These are phyloP conservation scores for Pseudevernia furfuracea DNA, from an alignment of 495 filamentous ascomycete genomes.

Conservation along the genomic window DNA sequence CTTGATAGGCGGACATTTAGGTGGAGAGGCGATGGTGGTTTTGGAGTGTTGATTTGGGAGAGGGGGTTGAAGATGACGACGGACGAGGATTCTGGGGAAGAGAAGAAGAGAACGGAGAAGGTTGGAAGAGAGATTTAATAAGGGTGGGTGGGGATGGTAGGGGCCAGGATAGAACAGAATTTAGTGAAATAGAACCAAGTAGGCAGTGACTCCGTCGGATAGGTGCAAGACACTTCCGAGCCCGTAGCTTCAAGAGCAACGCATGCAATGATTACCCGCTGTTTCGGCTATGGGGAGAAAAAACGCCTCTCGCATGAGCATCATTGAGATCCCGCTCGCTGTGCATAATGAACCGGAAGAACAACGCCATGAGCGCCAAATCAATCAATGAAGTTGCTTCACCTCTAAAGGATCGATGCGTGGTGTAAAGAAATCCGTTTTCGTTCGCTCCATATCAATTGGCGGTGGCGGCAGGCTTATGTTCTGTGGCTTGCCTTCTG, in stretches of 20 bases:
- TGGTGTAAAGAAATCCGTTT: slow-evolving; percentile 23
- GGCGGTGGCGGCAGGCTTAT: slow-evolving; percentile 17
- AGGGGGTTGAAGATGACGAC: too few species aligned
- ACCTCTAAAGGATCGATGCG: slow-evolving; percentile 19
- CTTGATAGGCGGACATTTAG: too few species aligned
- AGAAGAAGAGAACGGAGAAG: too few species aligned
- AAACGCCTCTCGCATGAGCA: neutral
- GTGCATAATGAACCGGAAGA: neutral
- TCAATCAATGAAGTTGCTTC: slow-evolving; percentile 13
- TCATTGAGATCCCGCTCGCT: neutral
- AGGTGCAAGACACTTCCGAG: too few species aligned
- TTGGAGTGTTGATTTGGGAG: too few species aligned
- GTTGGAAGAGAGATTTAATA: too few species aligned
- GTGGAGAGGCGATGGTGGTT: too few species aligned
- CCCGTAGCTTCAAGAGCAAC: neutral
- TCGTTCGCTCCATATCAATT: slow-evolving; percentile 9
- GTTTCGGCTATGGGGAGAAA: neutral
- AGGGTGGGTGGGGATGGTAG: too few species aligned
- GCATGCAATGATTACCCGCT: neutral
- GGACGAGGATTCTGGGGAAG: too few species aligned
- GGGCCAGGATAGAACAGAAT: too few species aligned
- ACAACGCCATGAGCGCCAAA: neutral
- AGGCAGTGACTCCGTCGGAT: too few species aligned
- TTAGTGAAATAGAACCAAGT: too few species aligned
- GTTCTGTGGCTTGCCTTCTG: slow-evolving; percentile 13